These are phyloP conservation scores for Canna indica DNA, from an alignment of 176 grass and related monocot genomes.

Conservation along the genomic window DNA sequence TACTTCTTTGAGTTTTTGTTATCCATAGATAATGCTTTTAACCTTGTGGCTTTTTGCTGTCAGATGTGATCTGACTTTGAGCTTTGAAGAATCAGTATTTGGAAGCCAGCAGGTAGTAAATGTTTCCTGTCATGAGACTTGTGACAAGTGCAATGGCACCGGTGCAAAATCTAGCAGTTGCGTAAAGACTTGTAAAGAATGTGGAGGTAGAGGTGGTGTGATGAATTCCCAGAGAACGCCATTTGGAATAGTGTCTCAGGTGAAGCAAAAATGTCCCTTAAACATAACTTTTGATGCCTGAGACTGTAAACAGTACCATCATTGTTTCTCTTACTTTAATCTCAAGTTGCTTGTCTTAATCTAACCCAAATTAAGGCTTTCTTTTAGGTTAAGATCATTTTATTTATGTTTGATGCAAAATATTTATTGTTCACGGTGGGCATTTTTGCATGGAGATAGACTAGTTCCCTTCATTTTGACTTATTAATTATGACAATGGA, in stretches of 20 bases:
- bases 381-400: no score
- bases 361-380: no score
- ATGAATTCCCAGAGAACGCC: conserved; percentile 66
- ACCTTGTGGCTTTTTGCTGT: conserved; percentile 3
- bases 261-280: conserved; percentile 17
- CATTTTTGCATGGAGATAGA: no score
- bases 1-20: not conserved
- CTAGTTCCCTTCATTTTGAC: no score
- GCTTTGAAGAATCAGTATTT: conserved; percentile 89
- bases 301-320: no score
- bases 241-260: conserved; percentile 89
- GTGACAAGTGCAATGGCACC: conserved; percentile 49
- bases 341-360: no score
- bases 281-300: not conserved
- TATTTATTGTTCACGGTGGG: no score
- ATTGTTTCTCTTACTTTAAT: no score
- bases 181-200: conserved; percentile 49
- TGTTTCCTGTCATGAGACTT: conserved; percentile 46
- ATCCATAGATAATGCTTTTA: not conserved
- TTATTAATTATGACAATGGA: no score
- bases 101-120: conserved; percentile 41
- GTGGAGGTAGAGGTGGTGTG: conserved; percentile 60
- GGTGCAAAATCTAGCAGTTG: conserved; percentile 61
- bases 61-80: conserved; percentile 66
- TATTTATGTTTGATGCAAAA: no score